Conservation (phyloP, 2,329 filamentous ascomycete species). For the Xylariaceae sp. region DNA sequence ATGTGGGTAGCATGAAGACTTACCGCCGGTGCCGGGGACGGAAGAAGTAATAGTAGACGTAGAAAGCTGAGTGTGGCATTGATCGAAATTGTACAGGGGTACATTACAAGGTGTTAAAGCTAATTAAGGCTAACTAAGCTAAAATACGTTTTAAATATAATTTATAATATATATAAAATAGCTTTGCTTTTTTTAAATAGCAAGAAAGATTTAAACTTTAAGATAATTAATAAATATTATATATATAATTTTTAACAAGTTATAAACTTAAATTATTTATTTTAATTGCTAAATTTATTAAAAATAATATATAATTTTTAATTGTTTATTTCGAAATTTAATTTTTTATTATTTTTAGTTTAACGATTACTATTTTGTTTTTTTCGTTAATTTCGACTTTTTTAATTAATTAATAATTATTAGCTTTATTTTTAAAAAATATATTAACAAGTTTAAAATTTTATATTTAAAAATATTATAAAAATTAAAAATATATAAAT, state of each 20-base stretch:
- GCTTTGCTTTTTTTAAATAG: background rate
- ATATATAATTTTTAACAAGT: background rate
- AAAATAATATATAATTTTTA: background rate
- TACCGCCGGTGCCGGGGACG: too few relatives aligned
- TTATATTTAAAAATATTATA: background rate
- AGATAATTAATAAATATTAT: background rate
- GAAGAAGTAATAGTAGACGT: too few relatives aligned
- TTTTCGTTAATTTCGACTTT: too few relatives aligned
- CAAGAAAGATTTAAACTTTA: background rate
- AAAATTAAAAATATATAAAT: background rate
- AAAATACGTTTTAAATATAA: background rate
- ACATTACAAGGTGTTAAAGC: too few relatives aligned
- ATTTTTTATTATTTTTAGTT: background rate
- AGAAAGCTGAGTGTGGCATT: too few relatives aligned
- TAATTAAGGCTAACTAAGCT: too few relatives aligned
- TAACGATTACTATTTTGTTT: background rate
- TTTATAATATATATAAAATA: background rate
- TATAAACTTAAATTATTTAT: background rate
- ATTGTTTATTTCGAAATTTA: background rate
- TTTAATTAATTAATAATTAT: too few relatives aligned
- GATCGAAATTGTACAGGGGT: too few relatives aligned
- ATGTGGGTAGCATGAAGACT: too few relatives aligned
- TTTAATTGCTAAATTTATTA: background rate
- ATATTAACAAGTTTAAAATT: background rate
- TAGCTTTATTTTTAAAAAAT: background rate